These are phyloP conservation scores for Fragilariopsis cylindrus DNA, from an alignment of 108 stramenopile species.

Conservation along the genomic window DNA sequence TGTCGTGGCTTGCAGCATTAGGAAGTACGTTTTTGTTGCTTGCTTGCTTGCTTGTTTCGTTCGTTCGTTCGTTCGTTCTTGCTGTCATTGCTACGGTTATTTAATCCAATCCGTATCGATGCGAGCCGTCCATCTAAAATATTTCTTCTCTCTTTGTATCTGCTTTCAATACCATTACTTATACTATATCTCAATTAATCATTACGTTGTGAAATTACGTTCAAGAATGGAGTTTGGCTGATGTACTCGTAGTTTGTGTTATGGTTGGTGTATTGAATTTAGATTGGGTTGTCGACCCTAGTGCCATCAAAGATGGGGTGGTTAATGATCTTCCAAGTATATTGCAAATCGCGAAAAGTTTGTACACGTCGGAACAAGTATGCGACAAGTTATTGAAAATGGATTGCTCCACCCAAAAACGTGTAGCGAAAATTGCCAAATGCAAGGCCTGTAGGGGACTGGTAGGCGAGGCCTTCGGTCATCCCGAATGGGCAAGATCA, in stretches of 20 bases:
- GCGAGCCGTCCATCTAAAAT: no score
- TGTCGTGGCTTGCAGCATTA: constrained; percentile 62
- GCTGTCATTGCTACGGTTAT: no score
- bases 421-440: constrained; percentile 29
- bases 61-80: no score
- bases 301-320: constrained; percentile 55
- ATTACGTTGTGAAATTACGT: no score
- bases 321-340: constrained; percentile 58
- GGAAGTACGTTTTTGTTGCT: constrained; percentile 33
- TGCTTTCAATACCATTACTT: no score
- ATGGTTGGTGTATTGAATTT: constrained; percentile 82
- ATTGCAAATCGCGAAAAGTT: constrained; percentile 36
- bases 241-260: constrained; percentile 84
- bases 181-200: no score
- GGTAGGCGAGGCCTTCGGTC: constrained; percentile 50
- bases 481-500: constrained; percentile 58
- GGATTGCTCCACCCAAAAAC: constrained; percentile 41
- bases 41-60: no score
- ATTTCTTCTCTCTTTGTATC: no score
- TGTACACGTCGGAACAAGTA: constrained; percentile 43
- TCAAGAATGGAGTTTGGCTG: constrained; percentile 72
- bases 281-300: constrained; percentile 76
- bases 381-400: constrained; percentile 57
- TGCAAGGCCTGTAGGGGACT: constrained; percentile 53
- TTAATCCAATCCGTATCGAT: no score